These are phyloP conservation scores for Kluyveromyces wickerhamii DNA, from an alignment of 805 yeast species.

Conservation along the genomic window DNA sequence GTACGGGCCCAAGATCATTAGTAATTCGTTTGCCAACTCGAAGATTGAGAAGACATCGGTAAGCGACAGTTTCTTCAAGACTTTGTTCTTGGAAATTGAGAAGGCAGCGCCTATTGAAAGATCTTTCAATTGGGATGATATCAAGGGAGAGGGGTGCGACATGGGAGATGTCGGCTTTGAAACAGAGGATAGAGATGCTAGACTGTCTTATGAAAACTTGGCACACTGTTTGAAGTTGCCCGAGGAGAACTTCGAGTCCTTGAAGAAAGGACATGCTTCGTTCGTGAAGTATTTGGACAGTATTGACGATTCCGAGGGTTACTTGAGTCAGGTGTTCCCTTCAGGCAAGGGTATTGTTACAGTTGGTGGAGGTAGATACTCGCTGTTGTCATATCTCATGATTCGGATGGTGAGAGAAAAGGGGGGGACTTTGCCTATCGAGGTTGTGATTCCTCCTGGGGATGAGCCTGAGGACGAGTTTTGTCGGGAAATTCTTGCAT, in stretches of 20 bases:
- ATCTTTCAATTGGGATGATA: not conserved
- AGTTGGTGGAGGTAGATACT: constrained; percentile 69
- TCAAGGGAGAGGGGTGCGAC: constrained; percentile 6
- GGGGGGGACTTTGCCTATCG: constrained; percentile 70
- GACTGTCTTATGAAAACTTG: constrained; percentile 12
- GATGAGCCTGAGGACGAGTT: constrained; percentile 65
- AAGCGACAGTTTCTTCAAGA: constrained; percentile 1
- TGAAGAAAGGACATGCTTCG: constrained; percentile 12
- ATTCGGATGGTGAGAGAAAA: constrained; percentile 48
- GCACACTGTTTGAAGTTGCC: constrained; percentile 10
- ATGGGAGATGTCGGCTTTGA: constrained; percentile 8
- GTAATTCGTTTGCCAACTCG: not conserved
- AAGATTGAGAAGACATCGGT: not conserved
- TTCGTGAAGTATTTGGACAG: constrained; percentile 10
- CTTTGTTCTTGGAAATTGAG: not conserved
- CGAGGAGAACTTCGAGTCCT: constrained; percentile 4
- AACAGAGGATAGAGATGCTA: constrained; percentile 4
- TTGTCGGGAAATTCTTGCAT: constrained; percentile 49
- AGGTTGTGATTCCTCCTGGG: constrained; percentile 66
- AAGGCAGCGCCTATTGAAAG: constrained; percentile 1
- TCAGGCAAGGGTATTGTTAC: constrained; percentile 57
- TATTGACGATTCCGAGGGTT: constrained; percentile 7
- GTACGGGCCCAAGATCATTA: too few species aligned
- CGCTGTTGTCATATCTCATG: constrained; percentile 52
- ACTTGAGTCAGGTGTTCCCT: constrained; percentile 11